Evolutionary conservation across 2,329 filamentous ascomycete species (phyloP).

Genomic region (Coleophoma eucalyptorum): DNA sequence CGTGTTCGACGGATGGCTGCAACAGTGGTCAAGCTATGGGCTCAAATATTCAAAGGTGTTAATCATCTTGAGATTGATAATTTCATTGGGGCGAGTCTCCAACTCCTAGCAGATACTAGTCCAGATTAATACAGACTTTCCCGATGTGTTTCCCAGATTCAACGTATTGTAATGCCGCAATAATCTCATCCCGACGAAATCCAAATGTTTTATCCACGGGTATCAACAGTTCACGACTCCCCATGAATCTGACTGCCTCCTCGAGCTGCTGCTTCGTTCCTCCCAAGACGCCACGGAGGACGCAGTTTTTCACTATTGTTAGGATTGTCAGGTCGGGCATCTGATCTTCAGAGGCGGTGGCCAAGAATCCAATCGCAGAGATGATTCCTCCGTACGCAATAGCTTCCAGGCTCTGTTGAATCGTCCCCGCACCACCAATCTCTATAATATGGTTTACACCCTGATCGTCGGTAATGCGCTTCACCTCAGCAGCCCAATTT

Average conservation of each 20-base stretch:
- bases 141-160: conserved; percentile 27
- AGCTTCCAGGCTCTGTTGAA: conserved; percentile 47
- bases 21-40: conserved; percentile 1
- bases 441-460: conserved; percentile 64
- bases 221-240: conserved; percentile 12
- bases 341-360: conserved; percentile 17
- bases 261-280: conserved; percentile 32
- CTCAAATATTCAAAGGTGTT: conserved; percentile 3
- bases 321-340: conserved; percentile 27
- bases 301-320: conserved; percentile 23
- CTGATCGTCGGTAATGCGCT: conserved; percentile 39
- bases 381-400: conserved; percentile 41
- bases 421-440: conserved; percentile 59
- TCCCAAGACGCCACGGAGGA: conserved; percentile 30
- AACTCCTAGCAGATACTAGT: conserved; percentile 1
- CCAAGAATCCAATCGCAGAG: conserved; percentile 38
- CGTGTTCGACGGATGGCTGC: neutral
- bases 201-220: conserved; percentile 32
- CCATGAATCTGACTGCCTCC: conserved; percentile 28
- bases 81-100: conserved; percentile 3
- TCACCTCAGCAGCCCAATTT: conserved; percentile 57
- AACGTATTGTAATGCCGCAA: conserved; percentile 21
- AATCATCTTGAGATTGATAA: conserved; percentile 2
- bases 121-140: conserved; percentile 32
- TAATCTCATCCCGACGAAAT: conserved; percentile 26